phyloP scores from a whole-genome alignment of 2,329 filamentous ascomycete genomes.

The Colletotrichum euphorbiae region DNA sequence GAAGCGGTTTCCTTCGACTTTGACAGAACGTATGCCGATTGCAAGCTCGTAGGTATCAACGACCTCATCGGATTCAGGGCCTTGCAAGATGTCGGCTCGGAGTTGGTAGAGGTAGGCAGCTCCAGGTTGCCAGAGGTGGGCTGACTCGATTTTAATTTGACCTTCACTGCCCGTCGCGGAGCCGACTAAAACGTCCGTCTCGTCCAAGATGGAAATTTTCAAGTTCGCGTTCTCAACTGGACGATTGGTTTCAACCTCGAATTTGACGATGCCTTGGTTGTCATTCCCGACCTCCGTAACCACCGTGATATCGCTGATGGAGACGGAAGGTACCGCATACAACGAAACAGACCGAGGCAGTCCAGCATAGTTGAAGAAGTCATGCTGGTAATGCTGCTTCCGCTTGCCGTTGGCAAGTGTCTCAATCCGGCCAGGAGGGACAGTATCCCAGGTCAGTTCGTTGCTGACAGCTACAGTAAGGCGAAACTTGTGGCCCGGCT shows the following conservation, averaged over 20 bases:
- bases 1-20: slow-evolving; percentile 41
- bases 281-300: slow-evolving; percentile 41
- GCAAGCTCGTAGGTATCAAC: slow-evolving; percentile 43
- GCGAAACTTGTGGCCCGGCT: slow-evolving; percentile 43
- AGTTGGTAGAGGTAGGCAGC: slow-evolving; percentile 46
- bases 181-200: slow-evolving; percentile 27
- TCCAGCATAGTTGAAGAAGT: slow-evolving; percentile 49
- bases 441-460: slow-evolving; percentile 46
- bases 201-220: slow-evolving; percentile 32
- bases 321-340: slow-evolving; percentile 42
- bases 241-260: slow-evolving; percentile 26
- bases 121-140: slow-evolving; percentile 45
- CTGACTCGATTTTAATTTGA: slow-evolving; percentile 38
- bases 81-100: slow-evolving; percentile 38
- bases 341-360: slow-evolving; percentile 46
- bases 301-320: slow-evolving; percentile 44
- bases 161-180: slow-evolving; percentile 32
- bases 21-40: slow-evolving; percentile 43
- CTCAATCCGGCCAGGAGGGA: slow-evolving; percentile 44
- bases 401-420: slow-evolving; percentile 38
- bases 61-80: neutral
- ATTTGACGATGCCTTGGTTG: slow-evolving; percentile 26
- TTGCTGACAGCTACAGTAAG: slow-evolving; percentile 49
- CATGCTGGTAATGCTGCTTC: slow-evolving; percentile 45
- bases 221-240: neutral